Base-by-base conservation (phyloP, 306 rosid genomes). In the Castanea mollissima region DNA sequence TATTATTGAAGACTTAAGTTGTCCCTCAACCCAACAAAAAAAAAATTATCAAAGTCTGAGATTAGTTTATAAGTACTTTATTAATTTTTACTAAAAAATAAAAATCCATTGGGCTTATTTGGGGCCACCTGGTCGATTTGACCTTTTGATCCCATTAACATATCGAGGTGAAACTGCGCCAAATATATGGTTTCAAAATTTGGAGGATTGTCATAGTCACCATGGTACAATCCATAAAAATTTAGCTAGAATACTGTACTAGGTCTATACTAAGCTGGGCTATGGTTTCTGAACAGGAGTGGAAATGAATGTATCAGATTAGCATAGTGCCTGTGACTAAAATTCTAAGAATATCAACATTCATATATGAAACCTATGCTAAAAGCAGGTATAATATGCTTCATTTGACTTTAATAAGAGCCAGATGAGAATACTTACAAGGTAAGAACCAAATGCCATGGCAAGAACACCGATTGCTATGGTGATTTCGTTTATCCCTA, bases 401-500 rank as follows among this genome's bases (percentile, higher is more conserved):
- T 56, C 74, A 82, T 55, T 62, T 32, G 31, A 57, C 38, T 18
- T 4, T 57, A 58, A 54, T 46, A 15, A 74, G 29, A 79, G 12
- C 46, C 3, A 69, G 41, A 67, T 72, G 52, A 44, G 71, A 56
- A 75, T 16, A 85, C 98, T 93, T 90, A 93, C 99, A 77, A 93
- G 87, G 80, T 87, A 95, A 75, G 96, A 80, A 64, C 93, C 96
- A 54, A 83, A 52, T 29, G 86, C 85, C 79, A 95, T 74, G 86
- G 69, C 60, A 78, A 93, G 76, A 11, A 79, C 92, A 20, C 94
- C 44, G 72, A 77, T 21, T 55, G 59, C 60, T 77, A 88, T 5
- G 59, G 92, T 78, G 21, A 85, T 46, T 57, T 0, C 88, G 70
- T 91, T 90, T n/a, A 86, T 77, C 83, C 96, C 97, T 0, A 89